Base-by-base conservation (phyloP, 768 basidiomycete genomes). In the Suillus clintonianus region DNA sequence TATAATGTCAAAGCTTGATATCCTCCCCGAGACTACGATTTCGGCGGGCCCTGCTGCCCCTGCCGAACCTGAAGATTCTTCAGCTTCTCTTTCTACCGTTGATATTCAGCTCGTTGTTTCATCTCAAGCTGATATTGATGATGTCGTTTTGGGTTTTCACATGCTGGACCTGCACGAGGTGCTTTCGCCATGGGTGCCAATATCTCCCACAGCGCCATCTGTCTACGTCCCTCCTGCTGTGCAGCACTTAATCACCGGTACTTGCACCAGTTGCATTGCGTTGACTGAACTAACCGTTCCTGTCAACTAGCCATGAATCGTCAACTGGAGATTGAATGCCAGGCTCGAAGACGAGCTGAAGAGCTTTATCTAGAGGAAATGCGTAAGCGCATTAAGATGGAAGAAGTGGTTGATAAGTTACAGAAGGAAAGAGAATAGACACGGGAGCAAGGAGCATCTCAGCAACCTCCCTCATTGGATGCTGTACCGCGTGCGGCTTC, bases 221-320 rank as follows among this genome's bases (percentile, higher is more conserved):
- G 54, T 79, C 11, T 80, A 77, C 57, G 74, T 80, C 14, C 79
- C 79, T 0, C 76, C 77, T 3, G 66, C 72, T 14, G 67, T 80
- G 17, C 72, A 71, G 43, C 72, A 72, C 57, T 75, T 80, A 37
- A 67, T 80, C 48, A 71, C 75, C 42, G 72, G 79, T 80, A 66
- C 55, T 75, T 47, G 19, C 39, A 22, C 17, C 61, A 30, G 32
- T n/a, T 27, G 32, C 19, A 51, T 57, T 30, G 11, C 7, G 39
- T 7, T 51, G 41, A n/a, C 54, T 50, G 50, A 59, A 22, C 56
- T 63, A 19, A 69, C 45, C 41, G 48, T 5, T 37, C 36, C 24
- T 54, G 34, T 22, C 27, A 9, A n/a, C 62, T 63, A 69, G 69
- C 63, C 60, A 81, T 81, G 80, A 76, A 69, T 47, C 73, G 69